Base-by-base conservation (phyloP, 176 grass and related monocot species). In the Phragmites australis region DNA sequence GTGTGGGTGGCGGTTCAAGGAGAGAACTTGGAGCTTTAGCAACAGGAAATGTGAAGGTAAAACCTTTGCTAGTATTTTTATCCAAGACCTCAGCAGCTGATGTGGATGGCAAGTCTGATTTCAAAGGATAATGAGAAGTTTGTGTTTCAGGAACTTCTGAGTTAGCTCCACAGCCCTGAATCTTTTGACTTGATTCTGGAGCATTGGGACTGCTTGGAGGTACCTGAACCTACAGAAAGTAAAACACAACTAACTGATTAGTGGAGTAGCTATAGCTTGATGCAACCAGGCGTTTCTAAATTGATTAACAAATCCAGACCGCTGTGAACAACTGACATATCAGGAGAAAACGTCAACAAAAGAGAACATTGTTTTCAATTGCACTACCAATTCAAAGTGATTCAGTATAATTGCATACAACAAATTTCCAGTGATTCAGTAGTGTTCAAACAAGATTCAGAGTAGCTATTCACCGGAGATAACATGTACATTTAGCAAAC, bases 1-100 rank as follows among this genome's bases (percentile, higher is more conserved):
- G 91, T 3, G 82, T 88, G 43, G 88, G 82, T 45, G 91, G 87
- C 0, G 75, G 84, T 62, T 93, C 85, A 6, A 72, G 32, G 58
- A 74, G 77, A 39, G 75, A 74, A 49, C 39, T 62, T 11, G 83
- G 82, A 15, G 82, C 39, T 44, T 63, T 61, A 21, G 91, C 25
- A 66, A 86, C 70, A 83, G 85, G 88, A 68, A 90, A 90, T 1
- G 85, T 74, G 75, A 93, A 90, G 56, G 17, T 81, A 34, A 73
- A 88, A 72, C 82, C 57, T 25, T 81, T 80, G 19, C 8, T 78
- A 9, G 50, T 27, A 43, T n/a, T 93, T 77, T 80, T 83, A 29
- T 76, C 68, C 0, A 9, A 55, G 49, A 64, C 46, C 40, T 49
- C 60, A 1, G 76, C 53, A 66, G 39, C 48, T 29, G 41, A 61